Evolutionary conservation across 1,139 yeast genomes (phyloP).

Genomic region (Torulaspora globosa): DNA sequence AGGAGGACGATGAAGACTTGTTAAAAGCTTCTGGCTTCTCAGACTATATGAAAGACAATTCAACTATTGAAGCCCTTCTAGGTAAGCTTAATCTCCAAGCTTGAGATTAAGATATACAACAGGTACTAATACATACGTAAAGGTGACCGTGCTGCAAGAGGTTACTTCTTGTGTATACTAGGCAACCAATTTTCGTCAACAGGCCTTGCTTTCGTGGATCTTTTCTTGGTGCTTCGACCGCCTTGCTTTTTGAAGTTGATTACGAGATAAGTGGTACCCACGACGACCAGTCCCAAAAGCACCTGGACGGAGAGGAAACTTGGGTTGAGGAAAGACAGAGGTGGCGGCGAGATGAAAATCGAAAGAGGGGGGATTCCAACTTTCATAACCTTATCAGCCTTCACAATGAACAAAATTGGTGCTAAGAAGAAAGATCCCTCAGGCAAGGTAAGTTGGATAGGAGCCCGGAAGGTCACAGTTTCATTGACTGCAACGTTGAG

Average conservation of each 20-base stretch:
- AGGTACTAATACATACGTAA: background rate
- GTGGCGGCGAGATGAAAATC: constrained; percentile 57
- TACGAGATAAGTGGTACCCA: constrained; percentile 50
- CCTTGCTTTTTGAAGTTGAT: constrained; percentile 39
- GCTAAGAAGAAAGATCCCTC: constrained; percentile 58
- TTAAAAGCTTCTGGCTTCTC: constrained; percentile 18
- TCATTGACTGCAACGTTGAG: constrained; percentile 49
- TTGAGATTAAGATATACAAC: background rate
- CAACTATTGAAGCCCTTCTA: constrained; percentile 18
- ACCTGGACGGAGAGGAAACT: constrained; percentile 62
- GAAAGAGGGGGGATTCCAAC: constrained; percentile 58
- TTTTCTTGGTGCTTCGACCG: constrained; percentile 27
- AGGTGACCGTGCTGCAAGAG: background rate
- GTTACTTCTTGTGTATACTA: constrained; percentile 42
- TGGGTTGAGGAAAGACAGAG: constrained; percentile 69
- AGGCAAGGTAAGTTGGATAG: constrained; percentile 51
- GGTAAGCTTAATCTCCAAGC: constrained; percentile 19
- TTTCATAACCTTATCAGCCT: constrained; percentile 51
- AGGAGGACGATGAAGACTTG: constrained; percentile 17
- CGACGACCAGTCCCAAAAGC: constrained; percentile 50
- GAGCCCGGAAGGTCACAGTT: constrained; percentile 49
- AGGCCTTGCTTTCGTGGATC: constrained; percentile 33
- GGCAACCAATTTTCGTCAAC: constrained; percentile 60
- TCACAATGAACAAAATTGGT: constrained; percentile 56
- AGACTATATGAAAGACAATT: constrained; percentile 23